Base-by-base conservation (phyloP, 2,329 filamentous ascomycete species). In the Cadophora sp. region DNA sequence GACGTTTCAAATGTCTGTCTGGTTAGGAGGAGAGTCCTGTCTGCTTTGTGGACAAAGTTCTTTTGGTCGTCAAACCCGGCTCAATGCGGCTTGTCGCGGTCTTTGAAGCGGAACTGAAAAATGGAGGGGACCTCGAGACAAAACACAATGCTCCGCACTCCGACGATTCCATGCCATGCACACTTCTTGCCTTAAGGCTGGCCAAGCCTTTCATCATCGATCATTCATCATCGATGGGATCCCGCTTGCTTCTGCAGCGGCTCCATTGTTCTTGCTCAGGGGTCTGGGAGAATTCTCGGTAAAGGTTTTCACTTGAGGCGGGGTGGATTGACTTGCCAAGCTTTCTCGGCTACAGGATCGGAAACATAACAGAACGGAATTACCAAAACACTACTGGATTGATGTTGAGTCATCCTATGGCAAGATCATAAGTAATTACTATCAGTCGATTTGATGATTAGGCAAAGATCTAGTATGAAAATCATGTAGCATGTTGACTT, bases 331-430 rank as follows among this genome's bases (percentile, higher is more conserved):
- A 30, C 1, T 27, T 51, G 50, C 50, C 50, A 53, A 53, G 50
- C 18, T 22, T n/a, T 53, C 50, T 53, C 50, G 50, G 24, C 50
- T 53, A 53, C n/a, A n/a, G n/a, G n/a, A n/a, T n/a, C 13, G 11
- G 5, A 53, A 22, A 53, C 6, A 51, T 51, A 53, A 30, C 50
- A 33, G 27, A 30, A 30, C 27, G 27, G 6, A 24, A n/a, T 33
- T 53, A 3, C 11, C 50, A 53, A 51, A 27, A 51, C 22, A 27
- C 30, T 27, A 2, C 36, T 39, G 36, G 41, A 45, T 18, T n/a
- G 41, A 45, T 45, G 5, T n/a, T 45, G 41, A n/a, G 41, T 45
- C 41, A 45, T 1, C 16, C 41, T 45, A n/a, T 39, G 7, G 36
- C 6, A 39, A 39, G 36, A 9, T 39, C 11, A 13, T 2, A 39